These are phyloP conservation scores for Amaranthus tricolor DNA, from an alignment of 179 eudicot species.

Conservation along the genomic window DNA sequence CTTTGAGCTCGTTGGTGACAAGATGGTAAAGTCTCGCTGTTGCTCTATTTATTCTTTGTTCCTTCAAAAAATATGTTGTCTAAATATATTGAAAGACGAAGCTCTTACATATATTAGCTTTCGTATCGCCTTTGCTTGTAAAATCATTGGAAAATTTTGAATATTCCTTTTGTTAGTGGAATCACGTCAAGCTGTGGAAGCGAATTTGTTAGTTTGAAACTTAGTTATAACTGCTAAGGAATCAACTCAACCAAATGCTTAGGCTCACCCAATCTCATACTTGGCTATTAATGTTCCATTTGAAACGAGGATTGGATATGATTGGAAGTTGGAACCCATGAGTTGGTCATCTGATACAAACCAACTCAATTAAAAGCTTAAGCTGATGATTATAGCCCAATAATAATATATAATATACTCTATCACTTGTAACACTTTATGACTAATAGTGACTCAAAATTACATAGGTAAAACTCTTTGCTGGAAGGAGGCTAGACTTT, in stretches of 20 bases:
- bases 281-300: too few relatives aligned
- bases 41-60: slow-evolving; percentile 11
- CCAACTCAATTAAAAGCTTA: too few relatives aligned
- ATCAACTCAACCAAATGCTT: too few relatives aligned
- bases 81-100: too few relatives aligned
- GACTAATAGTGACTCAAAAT: not conserved
- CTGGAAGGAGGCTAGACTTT: slow-evolving; percentile 72
- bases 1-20: slow-evolving; percentile 65
- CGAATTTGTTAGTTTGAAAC: not conserved
- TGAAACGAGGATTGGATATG: too few relatives aligned
- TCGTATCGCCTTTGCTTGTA: not conserved
- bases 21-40: slow-evolving; percentile 42
- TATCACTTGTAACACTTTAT: not conserved
- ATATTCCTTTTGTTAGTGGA: not conserved
- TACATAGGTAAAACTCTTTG: slow-evolving; percentile 62
- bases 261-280: too few relatives aligned
- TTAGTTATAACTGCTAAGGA: not conserved
- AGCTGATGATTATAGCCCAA: not conserved
- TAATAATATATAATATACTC: not conserved
- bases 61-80: not conserved
- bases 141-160: not conserved
- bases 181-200: too few relatives aligned
- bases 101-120: not conserved
- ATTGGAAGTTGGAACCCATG: too few relatives aligned
- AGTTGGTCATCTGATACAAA: too few relatives aligned